Evolutionary conservation across 176 grass and related monocot species (phyloP).

Genomic region (Carex scoparia): DNA sequence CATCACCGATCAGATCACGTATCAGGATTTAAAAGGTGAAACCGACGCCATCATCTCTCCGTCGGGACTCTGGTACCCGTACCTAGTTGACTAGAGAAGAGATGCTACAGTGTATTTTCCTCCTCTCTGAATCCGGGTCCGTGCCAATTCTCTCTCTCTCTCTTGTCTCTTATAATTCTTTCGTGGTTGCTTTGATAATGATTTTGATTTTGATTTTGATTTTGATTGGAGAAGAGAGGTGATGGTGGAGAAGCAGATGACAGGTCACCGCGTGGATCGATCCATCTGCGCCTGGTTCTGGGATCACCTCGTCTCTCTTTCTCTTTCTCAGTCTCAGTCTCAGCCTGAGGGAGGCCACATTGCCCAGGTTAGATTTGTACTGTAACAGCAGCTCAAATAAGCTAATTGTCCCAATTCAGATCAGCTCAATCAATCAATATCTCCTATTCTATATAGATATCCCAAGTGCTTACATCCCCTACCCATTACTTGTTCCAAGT

Average conservation of each 20-base stretch:
- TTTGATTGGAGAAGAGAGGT: constrained; percentile 50
- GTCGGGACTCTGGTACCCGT: no score
- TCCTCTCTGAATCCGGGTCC: no score
- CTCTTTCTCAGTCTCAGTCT: neutral
- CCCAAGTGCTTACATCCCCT: constrained; percentile 59
- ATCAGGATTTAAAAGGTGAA: no score
- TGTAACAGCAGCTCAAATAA: no score
- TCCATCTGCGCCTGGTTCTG: constrained; percentile 88
- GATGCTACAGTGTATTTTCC: no score
- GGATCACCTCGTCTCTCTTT: constrained; percentile 28
- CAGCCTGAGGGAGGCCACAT: neutral
- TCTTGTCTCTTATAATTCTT: neutral
- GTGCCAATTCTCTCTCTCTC: neutral
- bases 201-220: neutral
- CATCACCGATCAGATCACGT: no score
- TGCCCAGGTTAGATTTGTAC: no score
- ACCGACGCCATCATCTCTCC: no score
- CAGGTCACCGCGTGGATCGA: constrained; percentile 71
- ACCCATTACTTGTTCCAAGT: constrained; percentile 91
- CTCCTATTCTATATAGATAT: no score
- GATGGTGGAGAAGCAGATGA: constrained; percentile 96
- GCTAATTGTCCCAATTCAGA: no score
- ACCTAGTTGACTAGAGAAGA: no score
- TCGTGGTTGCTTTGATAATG: neutral
- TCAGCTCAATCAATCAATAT: no score